Evolutionary conservation across 2,329 filamentous ascomycete species (phyloP).

Genomic region (Metarhizium album): DNA sequence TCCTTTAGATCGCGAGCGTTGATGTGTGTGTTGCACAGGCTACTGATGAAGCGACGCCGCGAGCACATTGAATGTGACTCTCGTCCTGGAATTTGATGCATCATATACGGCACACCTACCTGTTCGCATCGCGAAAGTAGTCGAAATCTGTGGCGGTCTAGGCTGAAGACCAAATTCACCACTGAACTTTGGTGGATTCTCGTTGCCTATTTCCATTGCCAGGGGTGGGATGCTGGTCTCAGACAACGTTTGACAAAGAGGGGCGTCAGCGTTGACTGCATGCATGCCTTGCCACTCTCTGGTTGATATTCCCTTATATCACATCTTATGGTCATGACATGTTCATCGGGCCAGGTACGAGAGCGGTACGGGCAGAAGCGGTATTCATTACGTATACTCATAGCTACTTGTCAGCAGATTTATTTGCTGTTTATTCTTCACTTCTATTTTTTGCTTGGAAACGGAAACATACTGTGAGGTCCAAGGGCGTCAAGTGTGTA

Average conservation of each 20-base stretch:
- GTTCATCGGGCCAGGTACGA: too few species aligned
- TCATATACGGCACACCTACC: conserved; percentile 38
- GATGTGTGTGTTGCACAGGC: conserved; percentile 19
- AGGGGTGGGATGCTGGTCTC: not conserved
- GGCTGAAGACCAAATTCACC: conserved; percentile 33
- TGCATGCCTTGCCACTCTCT: too few species aligned
- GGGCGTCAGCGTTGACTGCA: not conserved
- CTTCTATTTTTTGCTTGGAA: too few species aligned
- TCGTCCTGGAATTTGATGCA: conserved; percentile 43
- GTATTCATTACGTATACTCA: too few species aligned
- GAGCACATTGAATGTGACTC: conserved; percentile 52
- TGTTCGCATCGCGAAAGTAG: conserved; percentile 33
- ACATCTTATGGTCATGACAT: too few species aligned
- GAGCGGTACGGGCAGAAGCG: too few species aligned
- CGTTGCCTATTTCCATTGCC: conserved; percentile 24
- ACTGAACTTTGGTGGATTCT: conserved; percentile 40
- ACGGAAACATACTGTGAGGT: too few species aligned
- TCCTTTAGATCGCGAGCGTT: not conserved
- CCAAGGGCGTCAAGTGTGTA: too few species aligned
- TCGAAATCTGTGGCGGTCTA: conserved; percentile 35
- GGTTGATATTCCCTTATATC: too few species aligned
- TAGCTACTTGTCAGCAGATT: too few species aligned
- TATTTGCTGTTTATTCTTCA: too few species aligned
- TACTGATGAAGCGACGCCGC: conserved; percentile 47
- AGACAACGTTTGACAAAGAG: not conserved